Evolutionary conservation across 2,329 filamentous ascomycete species (phyloP).

Genomic region (Diaporthe caulivora): DNA sequence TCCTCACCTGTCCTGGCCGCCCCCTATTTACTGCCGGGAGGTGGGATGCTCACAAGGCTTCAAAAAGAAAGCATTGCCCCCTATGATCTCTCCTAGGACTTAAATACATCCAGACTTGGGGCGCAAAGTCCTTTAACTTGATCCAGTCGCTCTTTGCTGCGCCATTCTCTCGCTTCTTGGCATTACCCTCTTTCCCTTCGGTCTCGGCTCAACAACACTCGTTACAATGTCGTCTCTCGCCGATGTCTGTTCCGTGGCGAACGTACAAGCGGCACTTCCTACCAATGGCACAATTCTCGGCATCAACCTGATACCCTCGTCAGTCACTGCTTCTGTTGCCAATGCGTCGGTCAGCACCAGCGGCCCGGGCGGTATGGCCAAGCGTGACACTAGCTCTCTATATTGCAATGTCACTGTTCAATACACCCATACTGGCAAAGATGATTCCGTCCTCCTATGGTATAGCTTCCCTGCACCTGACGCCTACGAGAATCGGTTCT

Average conservation of each 20-base stretch:
- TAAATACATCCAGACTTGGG: background rate
- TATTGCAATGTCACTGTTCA: constrained; percentile 54
- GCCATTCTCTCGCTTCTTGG: background rate
- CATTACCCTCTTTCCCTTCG: background rate
- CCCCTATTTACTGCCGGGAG: constrained; percentile 15
- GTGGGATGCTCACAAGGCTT: constrained; percentile 4
- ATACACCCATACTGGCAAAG: constrained; percentile 50
- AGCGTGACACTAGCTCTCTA: constrained; percentile 43
- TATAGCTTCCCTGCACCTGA: constrained; percentile 51
- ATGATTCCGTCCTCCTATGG: constrained; percentile 49
- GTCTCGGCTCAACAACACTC: background rate
- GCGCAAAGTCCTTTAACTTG: background rate
- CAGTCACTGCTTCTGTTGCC: constrained; percentile 55
- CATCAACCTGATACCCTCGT: constrained; percentile 54
- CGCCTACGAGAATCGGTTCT: constrained; percentile 59
- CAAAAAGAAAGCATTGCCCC: background rate
- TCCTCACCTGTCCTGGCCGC: constrained; percentile 5
- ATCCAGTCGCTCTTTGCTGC: background rate
- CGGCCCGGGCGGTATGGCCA: constrained; percentile 41
- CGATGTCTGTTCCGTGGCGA: constrained; percentile 56
- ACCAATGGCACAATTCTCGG: constrained; percentile 56
- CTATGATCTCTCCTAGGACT: background rate
- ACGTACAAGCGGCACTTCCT: constrained; percentile 56
- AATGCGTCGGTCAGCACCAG: constrained; percentile 46
- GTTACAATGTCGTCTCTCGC: constrained; percentile 47